Evolutionary conservation across 2,329 filamentous ascomycete genomes (phyloP), one percentile per base, ranked within the genome.

Genomic region (Fusarium sp.): DNA sequence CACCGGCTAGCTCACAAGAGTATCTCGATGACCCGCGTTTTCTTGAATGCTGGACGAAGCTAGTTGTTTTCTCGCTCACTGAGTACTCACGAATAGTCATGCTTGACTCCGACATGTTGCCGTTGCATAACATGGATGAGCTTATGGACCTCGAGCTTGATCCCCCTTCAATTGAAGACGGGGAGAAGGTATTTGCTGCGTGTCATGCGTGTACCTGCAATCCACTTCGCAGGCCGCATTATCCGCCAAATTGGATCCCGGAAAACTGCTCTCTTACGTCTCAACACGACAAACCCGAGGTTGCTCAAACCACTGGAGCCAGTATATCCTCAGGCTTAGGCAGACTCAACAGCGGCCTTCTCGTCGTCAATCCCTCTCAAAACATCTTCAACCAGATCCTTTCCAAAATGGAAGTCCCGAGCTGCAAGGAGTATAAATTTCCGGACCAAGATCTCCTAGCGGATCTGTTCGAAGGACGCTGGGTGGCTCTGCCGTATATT

Each of bases 141-240:
- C 45, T 70, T 1, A 70, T 70, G 66, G 32, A 54, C 0, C 22
- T 70, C 0, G 27, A 63, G 3, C 51, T 70, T 1, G 66, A 69
- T 3, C 1, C 3, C 3, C 32, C 55, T 0, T 14, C 20, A 1
- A n/a, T 42, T 12, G 16, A 4, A 11, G 2, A 16, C 0, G 42
- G 7, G 34, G 34, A 51, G 18, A 60, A 43, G 3, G 61, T 70
- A 0, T 70, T 70, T 57, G 66, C 66, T 18, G 67, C 66, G 1
- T 63, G 61, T 0, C 66, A 70, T n/a, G 66, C 66, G 0, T 70
- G 66, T 3, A 60, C 63, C 8, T 70, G 66, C 5, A 70, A 70
- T 6, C 66, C 66, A 0, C 9, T 70, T 0, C 53, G 45, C 6
- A 62, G 10, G 5, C 42, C 55, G 0, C 66, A 70, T 18, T 70